Conservation (phyloP, 164 flowering plant species). For the Euptelea pleiosperma region DNA sequence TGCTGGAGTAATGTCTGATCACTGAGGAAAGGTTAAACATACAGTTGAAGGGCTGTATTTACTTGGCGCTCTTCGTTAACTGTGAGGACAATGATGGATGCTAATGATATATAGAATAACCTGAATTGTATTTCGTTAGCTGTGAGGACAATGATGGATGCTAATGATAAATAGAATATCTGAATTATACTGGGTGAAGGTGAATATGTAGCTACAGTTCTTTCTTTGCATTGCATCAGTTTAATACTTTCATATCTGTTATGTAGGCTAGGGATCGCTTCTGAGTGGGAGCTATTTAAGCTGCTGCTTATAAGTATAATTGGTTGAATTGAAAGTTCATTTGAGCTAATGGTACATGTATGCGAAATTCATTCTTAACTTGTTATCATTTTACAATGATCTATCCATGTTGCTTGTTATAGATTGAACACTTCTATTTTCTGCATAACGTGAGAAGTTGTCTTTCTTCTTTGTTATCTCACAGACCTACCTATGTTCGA, state of each 20-base stretch:
- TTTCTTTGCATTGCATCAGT: neutral
- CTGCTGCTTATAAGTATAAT: neutral
- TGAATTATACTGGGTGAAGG: conserved; percentile 11
- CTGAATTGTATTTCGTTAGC: conserved; percentile 14
- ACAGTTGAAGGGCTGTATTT: neutral
- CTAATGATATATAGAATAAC: conserved; percentile 5
- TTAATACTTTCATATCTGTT: neutral
- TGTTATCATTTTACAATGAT: neutral
- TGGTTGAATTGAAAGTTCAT: neutral
- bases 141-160: conserved; percentile 3
- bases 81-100: neutral
- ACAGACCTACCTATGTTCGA: too few relatives aligned
- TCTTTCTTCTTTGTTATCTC: too few relatives aligned
- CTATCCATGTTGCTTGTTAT: too few relatives aligned
- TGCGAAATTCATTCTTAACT: neutral
- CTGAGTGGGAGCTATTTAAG: neutral
- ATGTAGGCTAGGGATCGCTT: neutral
- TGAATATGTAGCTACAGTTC: neutral
- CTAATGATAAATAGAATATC: conserved; percentile 5
- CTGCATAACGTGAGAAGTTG: too few relatives aligned
- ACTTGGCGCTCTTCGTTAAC: conserved; percentile 4
- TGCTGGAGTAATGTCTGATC: conserved; percentile 21
- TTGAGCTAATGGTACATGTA: neutral
- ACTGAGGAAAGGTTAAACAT: neutral
- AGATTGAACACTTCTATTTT: too few relatives aligned